phyloP scores from a whole-genome alignment of 2,329 filamentous ascomycete genomes.

The Exophiala bonariae region DNA sequence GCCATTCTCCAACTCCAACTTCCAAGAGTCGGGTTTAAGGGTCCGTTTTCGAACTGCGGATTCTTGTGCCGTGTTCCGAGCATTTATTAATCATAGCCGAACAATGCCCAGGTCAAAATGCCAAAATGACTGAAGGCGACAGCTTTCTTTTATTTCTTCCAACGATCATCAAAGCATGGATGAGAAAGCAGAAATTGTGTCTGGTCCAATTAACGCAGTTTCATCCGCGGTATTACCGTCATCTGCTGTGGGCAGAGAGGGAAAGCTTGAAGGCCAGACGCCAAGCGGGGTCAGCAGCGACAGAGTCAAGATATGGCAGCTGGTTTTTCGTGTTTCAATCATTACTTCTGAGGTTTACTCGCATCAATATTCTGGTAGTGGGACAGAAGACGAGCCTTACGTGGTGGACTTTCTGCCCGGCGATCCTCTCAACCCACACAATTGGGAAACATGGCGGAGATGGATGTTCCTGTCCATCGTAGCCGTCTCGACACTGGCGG shows the following conservation, averaged over 20 bases:
- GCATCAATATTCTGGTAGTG: background rate
- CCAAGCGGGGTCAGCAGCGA: background rate
- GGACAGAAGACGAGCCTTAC: background rate
- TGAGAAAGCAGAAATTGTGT: no score
- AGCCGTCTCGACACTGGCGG: background rate
- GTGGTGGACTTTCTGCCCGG: constrained; percentile 25
- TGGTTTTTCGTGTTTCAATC: background rate
- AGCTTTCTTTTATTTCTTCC: no score
- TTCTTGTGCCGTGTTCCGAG: no score
- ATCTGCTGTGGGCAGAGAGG: background rate
- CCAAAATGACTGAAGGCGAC: no score
- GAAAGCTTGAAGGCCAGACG: background rate
- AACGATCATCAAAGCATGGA: no score
- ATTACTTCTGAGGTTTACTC: background rate
- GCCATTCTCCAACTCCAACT: no score
- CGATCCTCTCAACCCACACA: constrained; percentile 33
- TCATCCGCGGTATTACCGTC: no score
- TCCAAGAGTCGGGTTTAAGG: no score
- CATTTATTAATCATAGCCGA: no score
- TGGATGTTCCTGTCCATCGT: background rate
- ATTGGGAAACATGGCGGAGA: constrained; percentile 52
- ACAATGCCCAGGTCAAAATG: no score
- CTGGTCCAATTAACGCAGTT: no score
- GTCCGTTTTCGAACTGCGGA: no score
- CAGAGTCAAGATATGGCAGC: background rate